Evolutionary conservation across 352 stramenopile species (phyloP).

Genomic region (Phytopythium kandeliae): DNA sequence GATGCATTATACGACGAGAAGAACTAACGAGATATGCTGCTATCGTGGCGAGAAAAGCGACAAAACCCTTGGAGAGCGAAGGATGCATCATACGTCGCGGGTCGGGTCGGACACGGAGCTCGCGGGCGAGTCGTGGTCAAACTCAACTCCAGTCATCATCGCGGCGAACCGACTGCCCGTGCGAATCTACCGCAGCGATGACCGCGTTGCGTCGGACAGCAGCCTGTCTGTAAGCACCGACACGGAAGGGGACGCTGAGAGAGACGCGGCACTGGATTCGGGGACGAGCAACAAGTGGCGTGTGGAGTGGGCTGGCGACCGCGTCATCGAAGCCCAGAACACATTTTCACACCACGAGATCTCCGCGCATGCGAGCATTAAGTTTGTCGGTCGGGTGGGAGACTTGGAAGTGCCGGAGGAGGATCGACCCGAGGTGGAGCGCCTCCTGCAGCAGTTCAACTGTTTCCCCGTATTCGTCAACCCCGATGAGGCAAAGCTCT

Average conservation of each 20-base stretch:
- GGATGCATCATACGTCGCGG: not conserved
- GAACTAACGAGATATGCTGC: not conserved
- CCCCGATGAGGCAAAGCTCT: conserved; percentile 48
- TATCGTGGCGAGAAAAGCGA: not conserved
- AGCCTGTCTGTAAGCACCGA: not conserved
- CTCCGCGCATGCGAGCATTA: conserved; percentile 53
- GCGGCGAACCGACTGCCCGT: conserved; percentile 64
- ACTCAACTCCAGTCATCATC: conserved; percentile 63
- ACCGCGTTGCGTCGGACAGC: conserved; percentile 1
- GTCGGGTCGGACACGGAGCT: conserved; percentile 4
- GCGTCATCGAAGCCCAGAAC: conserved; percentile 70
- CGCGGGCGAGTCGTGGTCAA: conserved; percentile 36
- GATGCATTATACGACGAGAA: not conserved
- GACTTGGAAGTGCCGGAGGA: conserved; percentile 45
- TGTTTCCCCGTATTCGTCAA: conserved; percentile 66
- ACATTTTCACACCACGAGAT: conserved; percentile 71
- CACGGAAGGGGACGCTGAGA: not conserved
- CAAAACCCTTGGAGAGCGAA: not conserved
- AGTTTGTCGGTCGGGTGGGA: conserved; percentile 62
- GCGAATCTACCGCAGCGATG: conserved; percentile 18
- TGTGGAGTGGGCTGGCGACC: conserved; percentile 68
- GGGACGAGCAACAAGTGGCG: conserved; percentile 22
- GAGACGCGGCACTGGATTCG: not conserved
- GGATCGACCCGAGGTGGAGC: conserved; percentile 40
- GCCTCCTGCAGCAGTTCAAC: conserved; percentile 47